A percentile compares a stretch with the other conserved stretches of the same genome.
phyloP scores from a whole-genome alignment of 2,329 filamentous ascomycete genomes.

The Xylariaceae sp. region DNA sequence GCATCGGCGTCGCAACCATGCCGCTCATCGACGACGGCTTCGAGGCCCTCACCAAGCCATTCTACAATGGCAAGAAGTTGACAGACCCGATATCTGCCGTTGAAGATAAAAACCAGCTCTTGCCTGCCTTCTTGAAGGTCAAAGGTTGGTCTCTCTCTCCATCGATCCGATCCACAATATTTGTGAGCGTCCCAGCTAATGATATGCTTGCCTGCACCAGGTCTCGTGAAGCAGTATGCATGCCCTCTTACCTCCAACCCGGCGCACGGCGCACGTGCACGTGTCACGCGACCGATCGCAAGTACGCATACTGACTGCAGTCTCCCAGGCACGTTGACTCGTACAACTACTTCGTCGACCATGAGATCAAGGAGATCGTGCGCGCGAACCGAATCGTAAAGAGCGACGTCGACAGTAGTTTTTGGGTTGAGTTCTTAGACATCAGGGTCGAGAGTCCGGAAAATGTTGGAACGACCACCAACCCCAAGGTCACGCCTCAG shows the following conservation, averaged over 20 bases:
- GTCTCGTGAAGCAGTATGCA: constrained; percentile 75
- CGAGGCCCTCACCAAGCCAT: constrained; percentile 60
- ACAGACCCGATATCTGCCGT: constrained; percentile 59
- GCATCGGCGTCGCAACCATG: constrained; percentile 37
- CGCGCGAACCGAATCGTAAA: constrained; percentile 82
- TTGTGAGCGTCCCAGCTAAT: constrained; percentile 7
- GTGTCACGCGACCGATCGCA: neutral
- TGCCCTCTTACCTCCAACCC: constrained; percentile 22
- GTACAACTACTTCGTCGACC: constrained; percentile 96
- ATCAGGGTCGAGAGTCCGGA: constrained; percentile 82
- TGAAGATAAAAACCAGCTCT: constrained; percentile 91
- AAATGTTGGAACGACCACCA: constrained; percentile 65
- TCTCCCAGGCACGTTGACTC: constrained; percentile 75
- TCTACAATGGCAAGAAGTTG: constrained; percentile 63
- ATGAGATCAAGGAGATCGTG: constrained; percentile 95
- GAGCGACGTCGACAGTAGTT: constrained; percentile 88
- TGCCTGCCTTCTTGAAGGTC: constrained; percentile 96
- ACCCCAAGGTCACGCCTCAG: constrained; percentile 80
- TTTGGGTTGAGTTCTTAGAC: constrained; percentile 89
- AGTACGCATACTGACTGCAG: constrained; percentile 11
- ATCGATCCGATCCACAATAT: neutral
- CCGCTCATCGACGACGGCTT: constrained; percentile 56
- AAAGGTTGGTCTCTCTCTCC: constrained; percentile 54
- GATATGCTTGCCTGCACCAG: neutral
- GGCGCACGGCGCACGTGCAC: neutral